phyloP scores from a whole-genome alignment of 345 rosid genomes.

The Dipteronia sinensis region DNA sequence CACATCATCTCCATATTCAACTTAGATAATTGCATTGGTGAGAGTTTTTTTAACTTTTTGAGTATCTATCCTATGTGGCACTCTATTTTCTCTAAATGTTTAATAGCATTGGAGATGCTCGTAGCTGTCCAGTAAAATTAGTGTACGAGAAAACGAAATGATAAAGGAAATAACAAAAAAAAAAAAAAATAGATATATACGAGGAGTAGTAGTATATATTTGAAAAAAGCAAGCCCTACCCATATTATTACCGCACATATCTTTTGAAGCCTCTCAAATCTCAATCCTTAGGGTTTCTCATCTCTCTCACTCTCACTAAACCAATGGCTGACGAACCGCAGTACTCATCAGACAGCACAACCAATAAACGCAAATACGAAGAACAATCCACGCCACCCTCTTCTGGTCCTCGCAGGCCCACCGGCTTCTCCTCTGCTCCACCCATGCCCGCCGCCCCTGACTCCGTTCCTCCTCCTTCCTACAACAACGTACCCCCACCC shows the following conservation, averaged over 20 bases:
- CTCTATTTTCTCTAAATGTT: too few species aligned
- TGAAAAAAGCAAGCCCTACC: background rate
- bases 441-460: constrained; percentile 50
- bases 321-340: constrained; percentile 95
- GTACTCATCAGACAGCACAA: constrained; percentile 57
- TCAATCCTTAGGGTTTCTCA: constrained; percentile 59
- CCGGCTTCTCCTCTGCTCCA: constrained; percentile 82
- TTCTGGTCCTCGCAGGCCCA: constrained; percentile 53
- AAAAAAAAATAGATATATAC: background rate
- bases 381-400: constrained; percentile 65
- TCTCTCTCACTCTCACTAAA: background rate
- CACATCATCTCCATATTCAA: too few species aligned
- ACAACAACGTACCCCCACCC: constrained; percentile 82
- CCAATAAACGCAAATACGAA: constrained; percentile 88
- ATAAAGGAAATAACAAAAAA: background rate
- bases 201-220: background rate
- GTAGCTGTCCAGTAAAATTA: too few species aligned
- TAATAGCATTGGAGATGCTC: too few species aligned
- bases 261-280: background rate
- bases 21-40: too few species aligned
- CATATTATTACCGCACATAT: background rate
- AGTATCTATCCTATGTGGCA: too few species aligned
- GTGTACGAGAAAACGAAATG: too few species aligned
- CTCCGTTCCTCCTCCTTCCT: constrained; percentile 46
- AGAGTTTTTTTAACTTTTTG: too few species aligned